A percentile compares a stretch with the other conserved stretches of the same genome.
phyloP scores from a whole-genome alignment of 805 yeast species.

The Cyberlindnera amylophila region DNA sequence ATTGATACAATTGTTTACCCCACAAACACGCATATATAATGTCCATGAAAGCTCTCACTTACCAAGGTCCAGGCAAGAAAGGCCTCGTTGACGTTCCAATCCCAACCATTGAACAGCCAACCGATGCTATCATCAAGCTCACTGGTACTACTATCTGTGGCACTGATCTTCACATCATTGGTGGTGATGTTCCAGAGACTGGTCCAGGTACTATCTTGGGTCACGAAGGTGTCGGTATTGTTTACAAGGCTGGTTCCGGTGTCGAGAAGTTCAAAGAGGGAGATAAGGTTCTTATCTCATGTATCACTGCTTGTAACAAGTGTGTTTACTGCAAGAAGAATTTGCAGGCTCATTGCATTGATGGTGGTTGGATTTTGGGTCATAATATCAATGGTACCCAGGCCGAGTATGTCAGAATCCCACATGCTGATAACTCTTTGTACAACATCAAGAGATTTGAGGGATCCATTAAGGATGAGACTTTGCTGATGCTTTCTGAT shows the following conservation, averaged over 20 bases:
- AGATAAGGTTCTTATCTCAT: constrained; percentile 60
- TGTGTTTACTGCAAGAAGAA: constrained; percentile 54
- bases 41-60: constrained; percentile 44
- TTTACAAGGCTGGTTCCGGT: constrained; percentile 44
- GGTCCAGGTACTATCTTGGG: constrained; percentile 49
- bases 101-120: constrained; percentile 42
- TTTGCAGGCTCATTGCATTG: constrained; percentile 57
- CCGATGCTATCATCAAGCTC: constrained; percentile 56
- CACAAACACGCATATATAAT: neutral
- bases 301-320: constrained; percentile 58
- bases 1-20: neutral
- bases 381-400: constrained; percentile 67
- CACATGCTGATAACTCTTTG: constrained; percentile 42
- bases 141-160: constrained; percentile 63
- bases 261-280: constrained; percentile 50
- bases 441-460: constrained; percentile 30
- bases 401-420: constrained; percentile 56
- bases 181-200: constrained; percentile 56
- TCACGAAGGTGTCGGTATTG: constrained; percentile 59
- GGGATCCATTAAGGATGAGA: constrained; percentile 40
- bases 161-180: constrained; percentile 57
- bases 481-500: constrained; percentile 57
- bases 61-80: constrained; percentile 40
- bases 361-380: constrained; percentile 52
- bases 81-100: constrained; percentile 35